Conservation (phyloP, 768 basidiomycete genomes). For the Sistotremastrum niveocremeum region DNA sequence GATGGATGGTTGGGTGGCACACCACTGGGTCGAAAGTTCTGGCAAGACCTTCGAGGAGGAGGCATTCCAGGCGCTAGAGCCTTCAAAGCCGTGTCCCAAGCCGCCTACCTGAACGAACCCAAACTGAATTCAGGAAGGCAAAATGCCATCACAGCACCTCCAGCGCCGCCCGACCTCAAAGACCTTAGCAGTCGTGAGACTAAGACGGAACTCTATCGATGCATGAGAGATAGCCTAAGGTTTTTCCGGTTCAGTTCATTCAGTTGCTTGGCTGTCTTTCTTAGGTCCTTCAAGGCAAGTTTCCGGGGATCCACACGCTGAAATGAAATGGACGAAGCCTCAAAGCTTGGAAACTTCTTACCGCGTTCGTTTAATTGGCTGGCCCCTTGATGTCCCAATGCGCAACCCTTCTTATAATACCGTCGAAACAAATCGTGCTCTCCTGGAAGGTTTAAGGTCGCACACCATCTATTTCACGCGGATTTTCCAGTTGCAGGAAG, state of each 20-base stretch:
- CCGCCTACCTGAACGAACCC: constrained; percentile 24
- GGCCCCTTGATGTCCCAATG: constrained; percentile 44
- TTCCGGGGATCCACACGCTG: constrained; percentile 48
- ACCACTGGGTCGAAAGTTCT: constrained; percentile 46
- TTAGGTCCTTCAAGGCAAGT: constrained; percentile 24
- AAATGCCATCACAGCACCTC: too few species aligned
- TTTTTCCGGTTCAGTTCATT: too few species aligned
- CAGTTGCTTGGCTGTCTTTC: too few species aligned
- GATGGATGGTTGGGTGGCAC: constrained; percentile 59
- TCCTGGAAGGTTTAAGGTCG: too few species aligned
- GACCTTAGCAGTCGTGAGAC: constrained; percentile 1
- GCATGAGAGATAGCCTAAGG: constrained; percentile 38
- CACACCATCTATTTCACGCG: too few species aligned
- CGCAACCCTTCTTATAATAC: constrained; percentile 39
- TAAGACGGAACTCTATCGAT: constrained; percentile 44
- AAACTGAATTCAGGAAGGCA: background rate
- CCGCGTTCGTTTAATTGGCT: constrained; percentile 47
- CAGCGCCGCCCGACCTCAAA: too few species aligned
- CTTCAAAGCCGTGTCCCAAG: constrained; percentile 26
- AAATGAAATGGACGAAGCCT: constrained; percentile 68
- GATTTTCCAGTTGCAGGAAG: too few species aligned
- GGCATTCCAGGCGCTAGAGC: constrained; percentile 42
- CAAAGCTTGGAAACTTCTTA: constrained; percentile 36
- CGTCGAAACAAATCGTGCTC: too few species aligned
- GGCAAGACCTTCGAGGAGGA: constrained; percentile 45